These are phyloP conservation scores for Diphasiastrum complanatum DNA, from an alignment of 83 land plant species.

Conservation along the genomic window DNA sequence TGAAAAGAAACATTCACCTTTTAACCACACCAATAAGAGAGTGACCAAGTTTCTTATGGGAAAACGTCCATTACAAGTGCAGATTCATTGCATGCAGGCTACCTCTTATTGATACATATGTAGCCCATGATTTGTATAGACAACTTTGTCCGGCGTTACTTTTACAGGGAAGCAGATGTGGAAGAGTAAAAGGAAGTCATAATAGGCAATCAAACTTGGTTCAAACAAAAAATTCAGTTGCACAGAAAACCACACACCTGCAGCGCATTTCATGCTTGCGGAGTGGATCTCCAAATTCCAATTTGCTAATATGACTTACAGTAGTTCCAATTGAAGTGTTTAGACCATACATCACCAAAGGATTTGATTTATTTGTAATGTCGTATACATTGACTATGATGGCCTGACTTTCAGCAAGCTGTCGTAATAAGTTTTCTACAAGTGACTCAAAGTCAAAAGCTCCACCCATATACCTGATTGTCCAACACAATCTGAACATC, in stretches of 20 bases:
- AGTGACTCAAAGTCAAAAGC: slow-evolving; percentile 94
- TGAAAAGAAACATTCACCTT: too few species aligned
- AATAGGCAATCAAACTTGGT: neutral
- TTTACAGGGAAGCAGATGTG: too few species aligned
- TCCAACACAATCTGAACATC: neutral
- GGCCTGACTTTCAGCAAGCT: slow-evolving; percentile 69
- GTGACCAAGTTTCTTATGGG: too few species aligned
- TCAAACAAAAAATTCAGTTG: neutral
- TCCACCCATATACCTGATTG: slow-evolving; percentile 80
- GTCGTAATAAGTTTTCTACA: slow-evolving; percentile 76
- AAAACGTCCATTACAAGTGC: too few species aligned
- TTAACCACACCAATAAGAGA: too few species aligned
- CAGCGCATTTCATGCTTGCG: slow-evolving; percentile 92
- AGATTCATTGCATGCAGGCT: too few species aligned
- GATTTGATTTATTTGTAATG: slow-evolving; percentile 62
- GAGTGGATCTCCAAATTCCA: slow-evolving; percentile 90
- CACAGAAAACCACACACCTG: slow-evolving; percentile 46
- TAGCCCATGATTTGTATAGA: too few species aligned
- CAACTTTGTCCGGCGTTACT: too few species aligned
- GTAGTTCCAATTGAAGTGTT: slow-evolving; percentile 41
- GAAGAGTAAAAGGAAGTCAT: neutral
- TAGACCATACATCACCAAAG: slow-evolving; percentile 78
- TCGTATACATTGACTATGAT: slow-evolving; percentile 86
- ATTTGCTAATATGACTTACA: slow-evolving; percentile 44
- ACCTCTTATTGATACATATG: too few species aligned